Conservation (phyloP, 2,329 filamentous ascomycete genomes). For the Talaromyces sp. region DNA sequence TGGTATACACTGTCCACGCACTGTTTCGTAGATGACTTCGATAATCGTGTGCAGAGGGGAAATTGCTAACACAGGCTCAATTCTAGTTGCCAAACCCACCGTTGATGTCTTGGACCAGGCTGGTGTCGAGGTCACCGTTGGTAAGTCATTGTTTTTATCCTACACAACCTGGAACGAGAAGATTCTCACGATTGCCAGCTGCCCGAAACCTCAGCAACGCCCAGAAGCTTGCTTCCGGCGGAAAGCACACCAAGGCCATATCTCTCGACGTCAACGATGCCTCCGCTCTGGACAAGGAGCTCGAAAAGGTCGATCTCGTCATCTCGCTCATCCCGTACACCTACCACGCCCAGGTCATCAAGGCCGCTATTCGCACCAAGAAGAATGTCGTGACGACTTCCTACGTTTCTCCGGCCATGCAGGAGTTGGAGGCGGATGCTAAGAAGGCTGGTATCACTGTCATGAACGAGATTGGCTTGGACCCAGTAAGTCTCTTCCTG, state of each 20-base stretch:
- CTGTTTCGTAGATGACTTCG: neutral
- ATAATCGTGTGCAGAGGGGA: neutral
- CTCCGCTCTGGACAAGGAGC: conserved; percentile 71
- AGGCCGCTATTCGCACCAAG: conserved; percentile 87
- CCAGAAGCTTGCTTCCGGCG: conserved; percentile 67
- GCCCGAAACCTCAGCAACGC: conserved; percentile 77
- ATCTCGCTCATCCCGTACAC: conserved; percentile 88
- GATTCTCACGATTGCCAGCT: conserved; percentile 49
- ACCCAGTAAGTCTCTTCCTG: conserved; percentile 30
- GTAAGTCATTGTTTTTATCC: conserved; percentile 41
- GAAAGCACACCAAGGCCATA: conserved; percentile 70
- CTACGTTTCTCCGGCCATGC: conserved; percentile 89
- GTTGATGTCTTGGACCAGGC: conserved; percentile 60
- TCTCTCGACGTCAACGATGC: conserved; percentile 78
- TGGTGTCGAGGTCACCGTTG: conserved; percentile 63
- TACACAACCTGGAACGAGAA: neutral
- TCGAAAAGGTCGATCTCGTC: conserved; percentile 74
- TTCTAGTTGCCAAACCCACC: conserved; percentile 57
- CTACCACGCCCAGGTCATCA: conserved; percentile 83
- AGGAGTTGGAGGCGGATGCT: conserved; percentile 74
- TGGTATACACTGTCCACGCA: conserved; percentile 24
- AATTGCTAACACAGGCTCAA: neutral
- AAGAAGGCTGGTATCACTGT: conserved; percentile 94
- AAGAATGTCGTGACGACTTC: conserved; percentile 94
- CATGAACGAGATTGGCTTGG: conserved; percentile 89